Evolutionary conservation across 176 grass and related monocot species (phyloP).

Genomic region (Tillandsia fasciculata): DNA sequence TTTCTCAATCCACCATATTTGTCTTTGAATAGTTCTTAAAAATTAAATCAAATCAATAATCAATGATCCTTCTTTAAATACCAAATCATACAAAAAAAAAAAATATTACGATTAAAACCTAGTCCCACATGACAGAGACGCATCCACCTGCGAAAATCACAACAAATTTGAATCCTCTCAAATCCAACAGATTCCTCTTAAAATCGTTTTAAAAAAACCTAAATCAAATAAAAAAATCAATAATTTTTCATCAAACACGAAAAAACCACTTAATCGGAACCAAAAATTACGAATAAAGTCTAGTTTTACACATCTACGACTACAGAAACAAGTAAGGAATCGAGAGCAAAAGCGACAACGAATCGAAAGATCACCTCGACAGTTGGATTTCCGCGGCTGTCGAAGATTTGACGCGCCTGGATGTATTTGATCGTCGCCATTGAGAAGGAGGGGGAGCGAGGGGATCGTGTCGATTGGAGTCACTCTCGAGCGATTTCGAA

Average conservation of each 20-base stretch:
- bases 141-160: not conserved
- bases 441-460: not conserved
- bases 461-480: not conserved
- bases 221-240: not conserved
- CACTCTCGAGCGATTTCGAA: not conserved
- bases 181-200: not conserved
- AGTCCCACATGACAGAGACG: no score
- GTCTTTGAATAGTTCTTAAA: no score
- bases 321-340: not conserved
- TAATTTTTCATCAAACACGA: not conserved
- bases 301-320: no score
- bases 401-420: slow-evolving; percentile 47
- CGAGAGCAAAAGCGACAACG: not conserved
- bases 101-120: not conserved
- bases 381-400: slow-evolving; percentile 45
- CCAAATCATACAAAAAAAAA: not conserved
- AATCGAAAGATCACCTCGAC: slow-evolving; percentile 25
- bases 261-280: not conserved
- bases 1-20: no score
- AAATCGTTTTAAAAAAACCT: not conserved
- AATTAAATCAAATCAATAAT: no score
- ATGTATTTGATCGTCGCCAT: slow-evolving; percentile 35
- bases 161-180: not conserved
- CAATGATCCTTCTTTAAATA: no score
- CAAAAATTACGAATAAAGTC: not conserved